A percentile compares a stretch with the other conserved stretches of the same genome.
These are phyloP conservation scores for Sclerotiophoma versabilis DNA, from an alignment of 2,329 filamentous ascomycete genomes.

Conservation along the genomic window DNA sequence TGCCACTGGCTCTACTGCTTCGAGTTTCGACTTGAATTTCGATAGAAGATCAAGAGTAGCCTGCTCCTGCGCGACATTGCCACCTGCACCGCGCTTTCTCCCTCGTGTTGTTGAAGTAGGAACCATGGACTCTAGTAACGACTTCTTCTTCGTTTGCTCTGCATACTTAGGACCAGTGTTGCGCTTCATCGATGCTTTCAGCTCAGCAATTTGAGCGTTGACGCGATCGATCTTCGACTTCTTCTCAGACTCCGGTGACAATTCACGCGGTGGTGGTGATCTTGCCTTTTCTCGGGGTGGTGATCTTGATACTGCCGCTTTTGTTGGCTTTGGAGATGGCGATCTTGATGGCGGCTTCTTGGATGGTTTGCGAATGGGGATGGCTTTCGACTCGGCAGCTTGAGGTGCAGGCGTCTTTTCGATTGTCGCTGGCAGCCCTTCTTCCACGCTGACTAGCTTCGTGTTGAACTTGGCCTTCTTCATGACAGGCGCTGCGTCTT, in stretches of 20 bases:
- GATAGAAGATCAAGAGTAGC: slow-evolving; percentile 72
- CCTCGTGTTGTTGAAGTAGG: slow-evolving; percentile 74
- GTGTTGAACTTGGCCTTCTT: slow-evolving; percentile 84
- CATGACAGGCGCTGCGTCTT: slow-evolving; percentile 63
- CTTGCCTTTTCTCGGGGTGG: slow-evolving; percentile 26
- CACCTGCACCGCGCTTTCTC: slow-evolving; percentile 71
- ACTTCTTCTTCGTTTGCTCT: slow-evolving; percentile 59
- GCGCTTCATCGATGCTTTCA: slow-evolving; percentile 83
- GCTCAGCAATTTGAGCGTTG: slow-evolving; percentile 79
- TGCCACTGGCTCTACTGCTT: slow-evolving; percentile 44
- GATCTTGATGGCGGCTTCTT: slow-evolving; percentile 35
- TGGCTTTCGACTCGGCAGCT: slow-evolving; percentile 31
- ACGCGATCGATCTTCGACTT: slow-evolving; percentile 67
- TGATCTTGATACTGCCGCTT: slow-evolving; percentile 19
- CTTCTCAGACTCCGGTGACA: slow-evolving; percentile 50
- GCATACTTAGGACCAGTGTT: slow-evolving; percentile 51
- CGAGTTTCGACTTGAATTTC: slow-evolving; percentile 80
- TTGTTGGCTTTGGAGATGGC: slow-evolving; percentile 30
- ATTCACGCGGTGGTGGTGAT: slow-evolving; percentile 44
- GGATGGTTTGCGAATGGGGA: slow-evolving; percentile 43
- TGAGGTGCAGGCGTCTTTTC: slow-evolving; percentile 29
- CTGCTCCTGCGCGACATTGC: slow-evolving; percentile 58
- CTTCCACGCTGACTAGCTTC: slow-evolving; percentile 66
- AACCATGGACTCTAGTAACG: slow-evolving; percentile 75
- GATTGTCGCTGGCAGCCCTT: slow-evolving; percentile 52